A percentile compares a stretch with the other conserved stretches of the same genome.
phyloP scores from a whole-genome alignment of 2,329 filamentous ascomycete genomes.

The Aspergillus tamarii region DNA sequence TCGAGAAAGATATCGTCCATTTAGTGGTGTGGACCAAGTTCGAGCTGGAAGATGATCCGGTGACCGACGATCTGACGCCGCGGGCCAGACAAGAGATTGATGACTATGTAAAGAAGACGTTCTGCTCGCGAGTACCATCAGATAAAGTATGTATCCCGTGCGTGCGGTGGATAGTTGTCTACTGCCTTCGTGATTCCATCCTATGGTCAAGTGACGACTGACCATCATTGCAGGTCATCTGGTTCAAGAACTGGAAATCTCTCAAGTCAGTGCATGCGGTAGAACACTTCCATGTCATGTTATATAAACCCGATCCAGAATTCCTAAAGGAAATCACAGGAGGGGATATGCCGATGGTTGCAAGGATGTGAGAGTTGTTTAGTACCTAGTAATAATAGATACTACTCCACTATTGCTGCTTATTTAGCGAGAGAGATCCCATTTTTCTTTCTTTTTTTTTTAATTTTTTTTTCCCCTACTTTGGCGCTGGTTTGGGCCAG shows the following conservation, averaged over 20 bases:
- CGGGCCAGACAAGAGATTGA: slow-evolving; percentile 68
- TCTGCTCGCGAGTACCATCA: slow-evolving; percentile 53
- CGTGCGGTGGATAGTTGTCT: neutral
- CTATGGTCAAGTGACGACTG: slow-evolving; percentile 5
- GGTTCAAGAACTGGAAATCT: slow-evolving; percentile 91
- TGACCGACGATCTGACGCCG: slow-evolving; percentile 68
- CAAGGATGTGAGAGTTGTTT: slow-evolving; percentile 36
- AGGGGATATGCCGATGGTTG: slow-evolving; percentile 70
- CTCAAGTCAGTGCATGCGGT: slow-evolving; percentile 85
- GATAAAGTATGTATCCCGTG: slow-evolving; percentile 44
- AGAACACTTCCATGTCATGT: slow-evolving; percentile 95
- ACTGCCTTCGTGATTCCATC: neutral
- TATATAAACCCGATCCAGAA: slow-evolving; percentile 71
- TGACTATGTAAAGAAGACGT: slow-evolving; percentile 68
- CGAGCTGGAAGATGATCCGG: slow-evolving; percentile 69
- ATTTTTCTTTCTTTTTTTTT: neutral
- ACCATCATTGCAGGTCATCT: slow-evolving; percentile 60
- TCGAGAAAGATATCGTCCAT: slow-evolving; percentile 77
- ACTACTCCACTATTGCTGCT: neutral
- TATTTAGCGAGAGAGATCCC: neutral
- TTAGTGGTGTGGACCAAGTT: slow-evolving; percentile 95
- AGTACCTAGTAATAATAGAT: neutral
- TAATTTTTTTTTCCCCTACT: neutral
- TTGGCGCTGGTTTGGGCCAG: neutral
- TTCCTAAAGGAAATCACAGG: slow-evolving; percentile 73